phyloP scores from a whole-genome alignment of 148 eudicot genomes.

The Arctostaphylos glauca region DNA sequence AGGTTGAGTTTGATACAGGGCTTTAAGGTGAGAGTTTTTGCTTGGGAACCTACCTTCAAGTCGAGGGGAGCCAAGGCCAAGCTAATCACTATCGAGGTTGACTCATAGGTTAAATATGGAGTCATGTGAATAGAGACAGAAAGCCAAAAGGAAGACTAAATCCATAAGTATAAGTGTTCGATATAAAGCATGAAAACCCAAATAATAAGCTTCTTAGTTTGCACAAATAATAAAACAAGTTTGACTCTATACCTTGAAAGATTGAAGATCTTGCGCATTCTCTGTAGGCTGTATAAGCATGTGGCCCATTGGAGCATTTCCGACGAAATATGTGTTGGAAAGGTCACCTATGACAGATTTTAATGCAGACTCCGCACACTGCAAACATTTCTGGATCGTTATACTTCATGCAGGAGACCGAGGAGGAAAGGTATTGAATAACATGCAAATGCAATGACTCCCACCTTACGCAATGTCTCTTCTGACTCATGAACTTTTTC shows the following conservation, averaged over 20 bases:
- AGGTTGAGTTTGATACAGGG: too few relatives aligned
- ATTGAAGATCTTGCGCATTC: constrained; percentile 28
- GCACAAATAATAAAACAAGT: background rate
- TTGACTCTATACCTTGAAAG: constrained; percentile 44
- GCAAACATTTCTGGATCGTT: constrained; percentile 23
- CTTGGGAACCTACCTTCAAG: too few relatives aligned
- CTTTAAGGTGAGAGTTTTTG: too few relatives aligned
- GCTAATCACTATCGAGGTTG: too few relatives aligned
- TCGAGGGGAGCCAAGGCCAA: too few relatives aligned
- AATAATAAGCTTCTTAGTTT: background rate
- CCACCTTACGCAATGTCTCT: constrained; percentile 89
- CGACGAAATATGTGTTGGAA: constrained; percentile 77
- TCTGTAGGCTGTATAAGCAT: constrained; percentile 47
- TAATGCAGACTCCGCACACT: constrained; percentile 88
- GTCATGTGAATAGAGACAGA: too few relatives aligned
- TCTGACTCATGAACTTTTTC: constrained; percentile 83
- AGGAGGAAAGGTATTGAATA: background rate
- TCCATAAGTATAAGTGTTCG: background rate
- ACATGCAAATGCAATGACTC: constrained; percentile 8
- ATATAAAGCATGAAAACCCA: background rate
- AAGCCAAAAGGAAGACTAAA: too few relatives aligned
- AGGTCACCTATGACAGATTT: constrained; percentile 78
- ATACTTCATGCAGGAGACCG: constrained; percentile 3
- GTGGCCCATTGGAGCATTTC: constrained; percentile 98
- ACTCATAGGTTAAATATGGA: too few relatives aligned